phyloP scores from a whole-genome alignment of 139 green algal species.

The Tetradesmus lagerheimii region DNA sequence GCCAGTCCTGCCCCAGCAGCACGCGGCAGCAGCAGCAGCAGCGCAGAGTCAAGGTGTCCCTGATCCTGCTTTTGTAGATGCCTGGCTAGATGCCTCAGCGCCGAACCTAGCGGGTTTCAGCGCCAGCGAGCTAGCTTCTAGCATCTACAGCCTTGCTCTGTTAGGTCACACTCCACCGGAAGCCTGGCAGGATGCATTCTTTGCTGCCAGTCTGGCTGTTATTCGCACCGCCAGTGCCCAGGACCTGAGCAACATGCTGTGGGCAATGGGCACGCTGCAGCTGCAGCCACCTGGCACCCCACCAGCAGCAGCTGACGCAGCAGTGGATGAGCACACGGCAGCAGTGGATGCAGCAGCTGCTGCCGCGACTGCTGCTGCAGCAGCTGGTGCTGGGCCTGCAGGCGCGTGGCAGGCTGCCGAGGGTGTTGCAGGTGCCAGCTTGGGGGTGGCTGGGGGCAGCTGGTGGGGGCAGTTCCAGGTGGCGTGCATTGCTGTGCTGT shows the following conservation, averaged over 20 bases:
- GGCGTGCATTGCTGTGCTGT: neutral
- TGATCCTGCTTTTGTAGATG: neutral
- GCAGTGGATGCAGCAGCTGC: neutral
- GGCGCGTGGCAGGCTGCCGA: neutral
- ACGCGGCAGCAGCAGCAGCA: conserved; percentile 23
- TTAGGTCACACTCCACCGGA: neutral
- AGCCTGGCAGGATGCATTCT: neutral
- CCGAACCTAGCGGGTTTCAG: neutral
- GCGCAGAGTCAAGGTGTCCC: neutral
- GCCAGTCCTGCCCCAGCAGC: neutral
- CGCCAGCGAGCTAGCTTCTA: neutral
- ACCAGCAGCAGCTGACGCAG: neutral
- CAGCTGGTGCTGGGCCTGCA: neutral
- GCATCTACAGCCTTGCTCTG: conserved; percentile 35
- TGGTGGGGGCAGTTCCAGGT: conserved; percentile 27
- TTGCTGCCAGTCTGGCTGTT: neutral
- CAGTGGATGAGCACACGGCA: neutral
- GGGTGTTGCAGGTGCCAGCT: neutral
- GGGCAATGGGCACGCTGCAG: conserved; percentile 28
- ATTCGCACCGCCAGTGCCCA: neutral
- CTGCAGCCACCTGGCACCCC: neutral
- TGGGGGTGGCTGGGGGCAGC: neutral
- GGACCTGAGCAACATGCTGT: conserved; percentile 35
- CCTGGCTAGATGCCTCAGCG: conserved; percentile 20
- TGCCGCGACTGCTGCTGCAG: neutral